These are phyloP conservation scores for Neonectria hederae DNA, from an alignment of 2,329 filamentous ascomycete species.

Conservation along the genomic window DNA sequence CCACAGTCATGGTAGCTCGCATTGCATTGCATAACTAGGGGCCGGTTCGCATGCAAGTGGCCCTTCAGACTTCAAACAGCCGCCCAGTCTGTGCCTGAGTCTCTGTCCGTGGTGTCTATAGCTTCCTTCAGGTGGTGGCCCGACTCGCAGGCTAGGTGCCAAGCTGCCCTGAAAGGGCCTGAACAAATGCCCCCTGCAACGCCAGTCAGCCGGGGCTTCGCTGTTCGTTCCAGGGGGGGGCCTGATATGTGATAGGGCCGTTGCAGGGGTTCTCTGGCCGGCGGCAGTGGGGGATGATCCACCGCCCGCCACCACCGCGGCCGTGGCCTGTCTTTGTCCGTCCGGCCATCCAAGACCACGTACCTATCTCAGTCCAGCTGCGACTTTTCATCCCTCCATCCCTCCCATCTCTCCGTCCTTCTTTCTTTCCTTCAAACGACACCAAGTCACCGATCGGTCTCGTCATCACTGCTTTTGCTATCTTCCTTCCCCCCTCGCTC, in stretches of 20 bases:
- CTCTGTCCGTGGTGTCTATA: neutral
- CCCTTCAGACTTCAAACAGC: neutral
- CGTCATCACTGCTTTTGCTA: slow-evolving; percentile 17
- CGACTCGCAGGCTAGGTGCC: neutral
- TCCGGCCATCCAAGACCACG: neutral
- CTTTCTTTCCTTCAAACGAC: neutral
- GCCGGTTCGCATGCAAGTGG: slow-evolving; percentile 26
- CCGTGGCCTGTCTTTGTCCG: slow-evolving; percentile 12
- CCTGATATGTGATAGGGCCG: slow-evolving; percentile 16
- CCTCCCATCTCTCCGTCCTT: slow-evolving; percentile 8
- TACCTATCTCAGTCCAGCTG: neutral
- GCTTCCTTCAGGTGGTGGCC: neutral
- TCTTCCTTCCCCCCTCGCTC: neutral
- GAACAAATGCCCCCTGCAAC: neutral
- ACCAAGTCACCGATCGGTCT: slow-evolving; percentile 5
- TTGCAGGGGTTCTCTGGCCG: slow-evolving; percentile 8
- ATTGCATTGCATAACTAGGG: slow-evolving; percentile 40
- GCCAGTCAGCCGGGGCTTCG: slow-evolving; percentile 15
- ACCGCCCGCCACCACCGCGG: neutral
- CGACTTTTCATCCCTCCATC: neutral
- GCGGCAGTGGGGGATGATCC: slow-evolving; percentile 14
- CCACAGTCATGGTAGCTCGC: slow-evolving; percentile 29
- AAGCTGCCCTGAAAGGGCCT: neutral
- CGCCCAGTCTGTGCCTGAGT: neutral
- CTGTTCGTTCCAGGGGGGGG: slow-evolving; percentile 14